Evolutionary conservation across 352 stramenopile genomes (phyloP).

Genomic region (Phytopythium sindhum): DNA sequence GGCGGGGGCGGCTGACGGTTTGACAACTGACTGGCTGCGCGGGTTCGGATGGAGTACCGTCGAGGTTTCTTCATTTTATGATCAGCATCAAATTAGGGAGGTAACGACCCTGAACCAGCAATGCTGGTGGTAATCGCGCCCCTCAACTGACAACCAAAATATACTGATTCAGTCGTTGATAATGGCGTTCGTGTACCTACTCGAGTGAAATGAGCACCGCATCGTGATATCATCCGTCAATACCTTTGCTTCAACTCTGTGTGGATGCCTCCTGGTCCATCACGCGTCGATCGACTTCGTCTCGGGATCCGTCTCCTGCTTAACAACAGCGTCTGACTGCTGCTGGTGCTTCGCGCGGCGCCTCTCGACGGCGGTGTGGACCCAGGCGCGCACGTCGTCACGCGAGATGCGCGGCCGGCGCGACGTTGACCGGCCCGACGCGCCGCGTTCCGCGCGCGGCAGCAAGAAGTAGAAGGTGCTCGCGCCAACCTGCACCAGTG

Average conservation of each 20-base stretch:
- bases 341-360: constrained; percentile 7
- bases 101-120: too few relatives aligned
- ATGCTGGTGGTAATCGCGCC: too few relatives aligned
- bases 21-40: neutral
- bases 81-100: neutral
- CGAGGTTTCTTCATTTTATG: neutral
- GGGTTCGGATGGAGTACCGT: neutral
- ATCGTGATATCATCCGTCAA: neutral
- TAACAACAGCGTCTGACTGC: neutral
- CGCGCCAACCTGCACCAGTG: constrained; percentile 66
- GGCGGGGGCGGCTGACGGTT: neutral
- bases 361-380: constrained; percentile 24
- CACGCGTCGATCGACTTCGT: too few relatives aligned
- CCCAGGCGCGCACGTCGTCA: constrained; percentile 28
- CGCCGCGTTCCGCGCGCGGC: constrained; percentile 14
- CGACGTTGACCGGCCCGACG: neutral
- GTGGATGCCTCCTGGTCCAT: too few relatives aligned
- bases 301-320: neutral
- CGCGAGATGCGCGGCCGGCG: constrained; percentile 13
- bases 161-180: too few relatives aligned
- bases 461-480: constrained; percentile 76
- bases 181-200: too few relatives aligned
- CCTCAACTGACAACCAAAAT: too few relatives aligned
- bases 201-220: too few relatives aligned
- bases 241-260: neutral